Percentiles rank a stretch among this genome's conserved stretches.
Evolutionary conservation across 1,139 yeast genomes (phyloP).

Genomic region (Protomyces macrosporus): DNA sequence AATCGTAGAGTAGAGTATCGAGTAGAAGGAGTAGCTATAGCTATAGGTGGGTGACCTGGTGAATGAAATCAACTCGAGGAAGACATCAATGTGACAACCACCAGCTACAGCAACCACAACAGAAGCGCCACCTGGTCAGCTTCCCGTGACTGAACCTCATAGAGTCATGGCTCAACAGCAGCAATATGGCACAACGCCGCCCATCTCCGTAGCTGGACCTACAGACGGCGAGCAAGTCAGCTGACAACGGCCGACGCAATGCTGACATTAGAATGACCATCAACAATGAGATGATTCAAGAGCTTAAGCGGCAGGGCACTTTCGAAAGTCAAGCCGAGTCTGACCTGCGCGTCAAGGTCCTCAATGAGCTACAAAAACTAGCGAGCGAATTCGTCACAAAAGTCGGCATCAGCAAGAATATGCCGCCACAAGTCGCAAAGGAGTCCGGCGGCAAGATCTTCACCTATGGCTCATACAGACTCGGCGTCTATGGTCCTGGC

Average conservation of each 20-base stretch:
- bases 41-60: too few relatives aligned
- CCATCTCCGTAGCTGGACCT: constrained; percentile 78
- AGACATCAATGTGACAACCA: too few relatives aligned
- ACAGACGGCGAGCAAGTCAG: constrained; percentile 58
- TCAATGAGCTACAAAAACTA: constrained; percentile 62
- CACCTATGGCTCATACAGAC: constrained; percentile 87
- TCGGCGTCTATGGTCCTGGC: constrained; percentile 97
- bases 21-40: too few relatives aligned
- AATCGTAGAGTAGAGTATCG: too few relatives aligned
- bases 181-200: constrained; percentile 78
- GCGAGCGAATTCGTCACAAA: constrained; percentile 74
- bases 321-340: constrained; percentile 64
- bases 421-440: constrained; percentile 95
- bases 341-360: constrained; percentile 56
- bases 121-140: too few relatives aligned
- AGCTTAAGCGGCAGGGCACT: constrained; percentile 76
- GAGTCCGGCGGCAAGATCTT: constrained; percentile 97
- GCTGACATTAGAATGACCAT: constrained; percentile 42
- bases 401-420: constrained; percentile 73
- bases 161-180: constrained; percentile 19
- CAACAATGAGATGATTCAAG: constrained; percentile 71
- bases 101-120: too few relatives aligned
- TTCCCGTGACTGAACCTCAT: not conserved
- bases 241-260: not conserved
- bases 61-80: too few relatives aligned